Base-by-base conservation (phyloP, 371 early-diverging fungal genomes). In the Funneliformis caledonium region DNA sequence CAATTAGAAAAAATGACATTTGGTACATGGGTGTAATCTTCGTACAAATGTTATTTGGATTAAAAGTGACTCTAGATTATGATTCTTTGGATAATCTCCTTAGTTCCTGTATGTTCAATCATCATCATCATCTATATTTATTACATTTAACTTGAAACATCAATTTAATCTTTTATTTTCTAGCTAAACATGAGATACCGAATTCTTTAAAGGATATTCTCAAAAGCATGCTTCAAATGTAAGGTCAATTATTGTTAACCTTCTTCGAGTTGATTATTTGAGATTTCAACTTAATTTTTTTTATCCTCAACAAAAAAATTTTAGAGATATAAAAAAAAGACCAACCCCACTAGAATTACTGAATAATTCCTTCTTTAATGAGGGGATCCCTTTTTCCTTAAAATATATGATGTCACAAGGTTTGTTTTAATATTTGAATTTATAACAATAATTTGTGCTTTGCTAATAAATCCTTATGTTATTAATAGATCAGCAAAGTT, bases 21-120 rank as follows among this genome's bases (percentile, higher is more conserved):
- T 95, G 94, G 93, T 92, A 91, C 72, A 84, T 92, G 0, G 94
- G 94, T 31, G 85, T 93, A 9, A 89, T 93, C 0, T 89, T 92
- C 26, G 83, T 94, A 47, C 93, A 93, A 76, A 94, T 94, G 94
- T 76, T 91, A 3, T 89, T 93, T 87, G 95, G 95, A 10, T 81
- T 84, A 11, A 91, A 91, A 31, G 86, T 87, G 1, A 87, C 92
- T 14, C 86, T 85, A 14, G 85, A 86, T 19, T 92, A 89, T 82
- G 87, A 87, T 6, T 85, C 89, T 11, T 88, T 91, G 74, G 87
- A 88, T 4, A 86, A 88, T 10, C 90, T 92, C 67, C 80, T 93
- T 45, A 85, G 88, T 4, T 86, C 87, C 6, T 80, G 82, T 72
- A 81, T 81, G 68, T 59, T 26, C 1, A 68, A 26, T 56, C 16